Evolutionary conservation across 305 asterid species (phyloP).

Genomic region (Coffea humblotiana): DNA sequence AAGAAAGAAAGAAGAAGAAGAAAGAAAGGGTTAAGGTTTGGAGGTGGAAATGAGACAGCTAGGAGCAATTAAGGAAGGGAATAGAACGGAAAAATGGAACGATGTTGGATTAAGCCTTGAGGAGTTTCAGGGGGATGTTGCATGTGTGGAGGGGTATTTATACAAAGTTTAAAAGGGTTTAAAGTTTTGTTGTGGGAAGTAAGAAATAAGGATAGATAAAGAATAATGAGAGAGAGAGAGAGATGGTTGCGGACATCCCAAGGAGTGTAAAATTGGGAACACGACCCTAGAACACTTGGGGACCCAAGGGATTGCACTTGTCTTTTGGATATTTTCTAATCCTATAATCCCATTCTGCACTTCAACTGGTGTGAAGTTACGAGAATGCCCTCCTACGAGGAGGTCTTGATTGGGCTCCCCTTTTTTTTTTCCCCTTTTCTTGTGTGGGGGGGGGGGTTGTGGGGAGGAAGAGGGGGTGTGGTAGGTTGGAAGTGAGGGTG

Average conservation of each 20-base stretch:
- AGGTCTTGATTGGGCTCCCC: too few species aligned
- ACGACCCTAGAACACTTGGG: conserved; percentile 56
- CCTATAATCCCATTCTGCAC: neutral
- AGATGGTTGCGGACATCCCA: conserved; percentile 56
- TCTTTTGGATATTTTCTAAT: conserved; percentile 37
- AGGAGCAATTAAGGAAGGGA: conserved; percentile 9
- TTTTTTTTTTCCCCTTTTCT: too few species aligned
- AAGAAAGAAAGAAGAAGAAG: neutral
- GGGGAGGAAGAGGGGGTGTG: too few species aligned
- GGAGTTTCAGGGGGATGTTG: conserved; percentile 37
- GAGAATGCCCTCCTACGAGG: conserved; percentile 10
- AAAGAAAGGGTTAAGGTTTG: conserved; percentile 16
- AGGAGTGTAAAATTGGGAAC: conserved; percentile 50
- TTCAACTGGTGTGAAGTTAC: conserved; percentile 20
- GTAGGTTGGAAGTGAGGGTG: neutral
- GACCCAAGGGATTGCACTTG: conserved; percentile 63
- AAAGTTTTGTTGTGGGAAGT: conserved; percentile 13
- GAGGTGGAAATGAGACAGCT: conserved; percentile 22
- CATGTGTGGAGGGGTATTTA: conserved; percentile 81
- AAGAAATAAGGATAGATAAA: neutral
- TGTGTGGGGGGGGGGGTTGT: too few species aligned
- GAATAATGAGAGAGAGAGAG: conserved; percentile 36
- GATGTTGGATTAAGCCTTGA: conserved; percentile 20
- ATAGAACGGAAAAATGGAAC: neutral
- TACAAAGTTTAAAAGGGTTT: conserved; percentile 34